Base-by-base conservation (phyloP, 805 yeast genomes). In the Candida argentea region DNA sequence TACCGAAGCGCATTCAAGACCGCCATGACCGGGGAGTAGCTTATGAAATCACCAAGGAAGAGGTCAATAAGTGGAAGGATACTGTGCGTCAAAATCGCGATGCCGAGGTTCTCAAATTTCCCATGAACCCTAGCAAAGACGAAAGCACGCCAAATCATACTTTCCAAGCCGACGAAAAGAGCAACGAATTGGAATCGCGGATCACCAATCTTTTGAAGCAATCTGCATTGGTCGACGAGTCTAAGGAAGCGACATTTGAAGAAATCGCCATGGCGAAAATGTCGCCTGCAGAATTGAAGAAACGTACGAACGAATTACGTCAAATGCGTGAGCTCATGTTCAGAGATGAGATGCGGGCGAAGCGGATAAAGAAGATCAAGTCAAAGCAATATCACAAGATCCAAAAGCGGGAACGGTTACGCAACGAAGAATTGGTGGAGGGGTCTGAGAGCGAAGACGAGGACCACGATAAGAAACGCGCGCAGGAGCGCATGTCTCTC, bases 261-360 rank as follows among this genome's bases (percentile, higher is more conserved):
- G 83, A 87, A 30, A 68, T 85, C 20, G 87, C 83, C 5, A 73
- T 82, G 2, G 86, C 94, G 2, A 77, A 79, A 45, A 57, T 89
- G 52, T 67, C 91, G 0, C 70, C 77, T 16, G 93, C 81, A 35
- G 97, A 91, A 28, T 57, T 89, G 59, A 58, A 62, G 31, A 73
- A 76, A 48, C 68, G 93, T 34, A 78, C 91, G 5, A 71, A 73
- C 34, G 95, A 89, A 55, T 65, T 89, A 41, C 71, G 97, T 41
- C 57, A 81, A 46, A 85, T 86, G 95, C 71, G 98, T 38, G 98
- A 91, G 49, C 69, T 89, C 37, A 84, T 89, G 95, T 91, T 86
- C 61, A 70, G 97, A 44, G 96, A 89, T 44, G 96, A 89, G 59
- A 72, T 77, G 47, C 78, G 83, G 46, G 87, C 97, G 6, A 86